phyloP scores from a whole-genome alignment of 352 stramenopile species.

The Elongisporangium anandrum region DNA sequence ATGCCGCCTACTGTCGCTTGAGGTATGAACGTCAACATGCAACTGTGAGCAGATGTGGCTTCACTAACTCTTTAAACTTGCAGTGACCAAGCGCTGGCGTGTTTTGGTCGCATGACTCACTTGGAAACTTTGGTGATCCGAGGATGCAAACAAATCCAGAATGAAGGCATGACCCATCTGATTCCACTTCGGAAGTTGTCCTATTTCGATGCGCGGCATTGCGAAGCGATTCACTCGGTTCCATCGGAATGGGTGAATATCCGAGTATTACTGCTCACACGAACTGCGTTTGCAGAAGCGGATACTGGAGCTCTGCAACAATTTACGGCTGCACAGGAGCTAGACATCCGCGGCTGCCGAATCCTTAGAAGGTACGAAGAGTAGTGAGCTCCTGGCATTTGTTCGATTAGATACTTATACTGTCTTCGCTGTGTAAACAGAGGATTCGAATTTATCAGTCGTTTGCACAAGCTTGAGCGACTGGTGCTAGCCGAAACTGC shows the following conservation, averaged over 20 bases:
- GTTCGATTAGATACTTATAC: not conserved
- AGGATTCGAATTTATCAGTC: conserved; percentile 71
- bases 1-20: conserved; percentile 50
- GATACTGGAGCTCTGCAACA: conserved; percentile 52
- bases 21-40: conserved; percentile 15
- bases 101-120: conserved; percentile 26
- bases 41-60: not conserved
- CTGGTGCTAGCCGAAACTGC: conserved; percentile 56
- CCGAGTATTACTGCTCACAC: conserved; percentile 47
- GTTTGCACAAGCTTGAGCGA: conserved; percentile 40
- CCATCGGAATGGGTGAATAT: conserved; percentile 49
- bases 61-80: not conserved
- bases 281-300: conserved; percentile 58
- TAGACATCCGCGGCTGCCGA: conserved; percentile 62
- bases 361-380: conserved; percentile 59
- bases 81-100: conserved; percentile 25
- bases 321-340: conserved; percentile 44
- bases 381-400: too few relatives aligned
- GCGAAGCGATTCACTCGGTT: conserved; percentile 45
- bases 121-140: conserved; percentile 43
- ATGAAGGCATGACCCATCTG: conserved; percentile 29
- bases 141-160: conserved; percentile 29
- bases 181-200: conserved; percentile 25
- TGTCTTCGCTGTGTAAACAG: conserved; percentile 13
- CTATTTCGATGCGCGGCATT: conserved; percentile 73